Percentiles rank a stretch among this genome's conserved stretches.
These are phyloP conservation scores for Adansonia rubrostipa DNA, from an alignment of 441 rosid species.

Conservation along the genomic window DNA sequence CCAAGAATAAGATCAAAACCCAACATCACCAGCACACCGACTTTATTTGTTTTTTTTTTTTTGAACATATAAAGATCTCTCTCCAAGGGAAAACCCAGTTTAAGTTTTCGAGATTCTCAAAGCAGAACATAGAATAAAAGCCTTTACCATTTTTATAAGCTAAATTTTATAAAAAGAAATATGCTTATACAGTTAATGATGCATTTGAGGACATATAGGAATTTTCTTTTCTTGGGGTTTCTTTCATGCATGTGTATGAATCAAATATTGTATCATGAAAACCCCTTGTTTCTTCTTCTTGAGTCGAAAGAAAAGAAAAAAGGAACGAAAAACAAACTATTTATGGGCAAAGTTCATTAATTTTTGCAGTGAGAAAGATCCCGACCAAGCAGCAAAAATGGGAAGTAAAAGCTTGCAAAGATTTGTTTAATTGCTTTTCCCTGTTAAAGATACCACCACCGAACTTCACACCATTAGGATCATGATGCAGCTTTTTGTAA, in stretches of 20 bases:
- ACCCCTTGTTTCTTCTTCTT: not conserved
- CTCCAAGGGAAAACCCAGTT: constrained; percentile 19
- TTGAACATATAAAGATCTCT: too few relatives aligned
- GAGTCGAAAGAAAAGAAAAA: not conserved
- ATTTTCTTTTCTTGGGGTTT: constrained; percentile 28
- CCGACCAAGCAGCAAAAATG: not conserved
- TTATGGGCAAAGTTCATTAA: not conserved
- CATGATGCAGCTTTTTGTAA: constrained; percentile 6
- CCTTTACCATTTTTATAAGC: constrained; percentile 22
- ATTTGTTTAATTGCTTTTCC: not conserved
- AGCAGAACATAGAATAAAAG: constrained; percentile 42
- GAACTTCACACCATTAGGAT: not conserved
- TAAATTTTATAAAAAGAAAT: not conserved
- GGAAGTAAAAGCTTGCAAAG: not conserved
- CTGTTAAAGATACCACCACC: not conserved
- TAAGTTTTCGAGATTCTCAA: constrained; percentile 57
- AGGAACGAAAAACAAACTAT: not conserved
- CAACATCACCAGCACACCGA: not conserved
- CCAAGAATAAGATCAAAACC: constrained; percentile 30
- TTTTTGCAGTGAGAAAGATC: not conserved
- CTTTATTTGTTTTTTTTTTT: constrained; percentile 15
- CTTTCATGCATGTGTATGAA: constrained; percentile 27
- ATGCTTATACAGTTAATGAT: not conserved
- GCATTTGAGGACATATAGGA: constrained; percentile 21
- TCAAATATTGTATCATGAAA: not conserved